Evolutionary conservation across 1,139 yeast species (phyloP).

Genomic region (Taphrina pruni): DNA sequence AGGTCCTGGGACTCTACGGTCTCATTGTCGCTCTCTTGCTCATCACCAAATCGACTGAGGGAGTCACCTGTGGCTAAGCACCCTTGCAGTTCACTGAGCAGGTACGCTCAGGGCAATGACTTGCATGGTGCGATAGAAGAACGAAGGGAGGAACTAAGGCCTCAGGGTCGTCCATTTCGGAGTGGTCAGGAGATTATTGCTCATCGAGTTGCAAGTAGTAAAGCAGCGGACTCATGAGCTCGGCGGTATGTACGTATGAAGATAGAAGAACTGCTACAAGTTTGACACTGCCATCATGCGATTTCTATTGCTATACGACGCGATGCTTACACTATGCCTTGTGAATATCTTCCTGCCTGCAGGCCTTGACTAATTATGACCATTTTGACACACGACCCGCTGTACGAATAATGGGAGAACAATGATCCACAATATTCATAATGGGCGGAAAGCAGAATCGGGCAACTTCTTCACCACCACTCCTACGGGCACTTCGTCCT

Average conservation of each 20-base stretch:
- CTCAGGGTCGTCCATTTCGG: background rate
- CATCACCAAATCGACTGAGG: constrained; percentile 94
- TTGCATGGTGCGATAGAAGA: background rate
- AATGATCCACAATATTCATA: no score
- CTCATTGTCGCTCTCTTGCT: constrained; percentile 89
- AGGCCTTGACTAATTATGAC: background rate
- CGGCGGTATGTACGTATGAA: constrained; percentile 15
- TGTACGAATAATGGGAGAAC: no score
- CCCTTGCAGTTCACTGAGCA: background rate
- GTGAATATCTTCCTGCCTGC: background rate
- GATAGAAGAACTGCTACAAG: constrained; percentile 14
- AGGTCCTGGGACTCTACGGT: constrained; percentile 95
- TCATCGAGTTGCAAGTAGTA: no score
- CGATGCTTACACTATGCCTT: background rate
- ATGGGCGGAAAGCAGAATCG: background rate
- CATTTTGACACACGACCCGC: no score
- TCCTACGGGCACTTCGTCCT: constrained; percentile 25
- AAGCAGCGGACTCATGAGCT: background rate
- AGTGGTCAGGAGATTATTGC: no score
- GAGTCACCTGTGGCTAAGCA: constrained; percentile 43
- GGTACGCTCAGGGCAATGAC: background rate
- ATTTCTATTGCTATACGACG: background rate
- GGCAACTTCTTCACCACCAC: constrained; percentile 26
- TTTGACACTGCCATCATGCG: background rate
- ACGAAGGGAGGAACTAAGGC: background rate